Evolutionary conservation across 768 basidiomycete species (phyloP), one percentile per base, ranked within the genome.

Genomic region (Psilocybe cubensis): DNA sequence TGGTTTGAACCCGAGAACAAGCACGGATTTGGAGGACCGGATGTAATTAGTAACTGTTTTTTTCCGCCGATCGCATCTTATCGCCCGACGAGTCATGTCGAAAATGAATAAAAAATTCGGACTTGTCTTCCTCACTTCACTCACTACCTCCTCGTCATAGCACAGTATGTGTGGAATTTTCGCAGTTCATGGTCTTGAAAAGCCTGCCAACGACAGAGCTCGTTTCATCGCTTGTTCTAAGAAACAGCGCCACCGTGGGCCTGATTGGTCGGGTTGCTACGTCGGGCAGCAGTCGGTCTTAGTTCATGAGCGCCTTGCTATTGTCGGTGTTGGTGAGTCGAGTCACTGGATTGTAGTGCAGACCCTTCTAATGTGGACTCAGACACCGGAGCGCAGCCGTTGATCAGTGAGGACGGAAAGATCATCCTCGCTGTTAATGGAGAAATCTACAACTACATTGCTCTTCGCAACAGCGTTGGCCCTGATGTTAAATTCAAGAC

Each of bases 211-310:
- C 21, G 88, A 89, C 64, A 82, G 96, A 60, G 79, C 88, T 43
- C 84, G 79, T 54, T 89, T 87, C 67, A 87, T 98, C 56, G 88
- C 92, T 3, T 82, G 92, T 65, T 94, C 94, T 10, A 97, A 94
- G 76, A 87, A 86, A 61, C 87, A 93, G 58, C 84, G 96, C 50
- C 96, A 97, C 70, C 88, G 96, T 61, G 97, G 97, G 12, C 97
- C 97, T 10, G 97, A 99, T 75, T 99, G 97, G 97, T 95, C 94
- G 12, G 97, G 97, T 25, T 96, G 93, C 75, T 89, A 86, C 72
- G 91, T 95, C 61, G 92, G 91, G 43, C 85, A 87, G 71, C 81
- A 88, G 50, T 81, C 83, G 40, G 83, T 97, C 56, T 85, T 99
- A 60, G 91, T 92, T 29, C 97, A 99, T 65, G 97, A 99, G 71